Evolutionary conservation across 805 yeast species (phyloP), one percentile per base, ranked within the genome.

Genomic region (Pichia ethanolica): DNA sequence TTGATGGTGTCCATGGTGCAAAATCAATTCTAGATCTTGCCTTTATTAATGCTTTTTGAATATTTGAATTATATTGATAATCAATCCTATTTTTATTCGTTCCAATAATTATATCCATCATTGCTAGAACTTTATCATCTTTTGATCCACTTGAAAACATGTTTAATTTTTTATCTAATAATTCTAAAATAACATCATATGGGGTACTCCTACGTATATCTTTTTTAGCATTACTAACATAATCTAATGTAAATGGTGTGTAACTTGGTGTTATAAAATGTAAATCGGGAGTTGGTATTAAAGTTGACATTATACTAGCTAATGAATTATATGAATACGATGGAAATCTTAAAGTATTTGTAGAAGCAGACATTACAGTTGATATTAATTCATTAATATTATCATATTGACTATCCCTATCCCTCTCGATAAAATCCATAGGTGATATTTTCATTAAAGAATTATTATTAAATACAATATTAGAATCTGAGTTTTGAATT

Each of bases 401-500:
- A 45, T 76, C 79, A 59, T 83, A 85, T 3, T 90, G 81, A 8
- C 86, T 84, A 43, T 79, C 72, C 33, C 72, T 72, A 38, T 72
- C 77, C 49, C 20, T 20, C 1, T 30, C 9, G 3, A 78, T 75
- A 42, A 83, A 71, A 35, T 79, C 77, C 40, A 72, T 74, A 13
- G 83, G 76, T 3, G 96, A 90, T 40, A 89, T 78, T 25, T 82
- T 71, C 58, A 82, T 73, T 46, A 93, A 68, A 0, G 97, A 90
- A 53, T 85, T 88, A 65, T 93, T 93, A 63, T 93, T 98, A 60
- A 90, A 84, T 5, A 91, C 93, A n/a, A 89, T 74, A 41, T 87
- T 83, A 5, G 53, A 50, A 64, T 93, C 97, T 40, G 96, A 86
- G 58, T 78, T 79, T 56, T 89, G 93, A 5, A 88, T 83, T 52